phyloP scores from a whole-genome alignment of 371 early-diverging fungal genomes.

The Mucor mucedo region DNA sequence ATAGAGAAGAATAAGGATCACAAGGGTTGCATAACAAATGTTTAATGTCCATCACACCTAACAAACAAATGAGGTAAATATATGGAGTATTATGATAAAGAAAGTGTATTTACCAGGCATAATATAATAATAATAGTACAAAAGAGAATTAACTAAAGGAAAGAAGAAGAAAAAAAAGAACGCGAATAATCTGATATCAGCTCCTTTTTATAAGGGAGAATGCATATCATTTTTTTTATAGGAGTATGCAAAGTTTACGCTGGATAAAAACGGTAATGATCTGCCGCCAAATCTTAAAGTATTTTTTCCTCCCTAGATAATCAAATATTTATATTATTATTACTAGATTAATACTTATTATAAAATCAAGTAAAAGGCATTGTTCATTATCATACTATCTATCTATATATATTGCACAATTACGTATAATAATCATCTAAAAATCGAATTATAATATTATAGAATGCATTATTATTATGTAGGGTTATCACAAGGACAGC shows the following conservation, averaged over 20 bases:
- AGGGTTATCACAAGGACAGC: slow-evolving; percentile 3
- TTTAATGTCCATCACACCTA: slow-evolving; percentile 42
- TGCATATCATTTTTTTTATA: neutral
- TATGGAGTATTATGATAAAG: neutral
- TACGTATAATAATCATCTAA: slow-evolving; percentile 5
- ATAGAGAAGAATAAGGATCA: slow-evolving; percentile 21
- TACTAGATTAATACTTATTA: neutral
- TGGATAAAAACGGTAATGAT: slow-evolving; percentile 12
- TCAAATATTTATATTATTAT: neutral
- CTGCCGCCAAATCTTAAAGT: slow-evolving; percentile 18
- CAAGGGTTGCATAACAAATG: slow-evolving; percentile 35
- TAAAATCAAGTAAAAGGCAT: neutral
- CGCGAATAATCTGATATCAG: slow-evolving; percentile 6
- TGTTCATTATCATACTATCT: neutral
- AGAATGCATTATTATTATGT: slow-evolving; percentile 1
- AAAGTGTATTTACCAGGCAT: neutral
- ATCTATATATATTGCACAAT: neutral
- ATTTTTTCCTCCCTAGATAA: neutral
- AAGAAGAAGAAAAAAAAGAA: slow-evolving; percentile 11
- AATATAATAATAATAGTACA: neutral
- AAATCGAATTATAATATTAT: slow-evolving; percentile 1
- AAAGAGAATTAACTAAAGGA: neutral
- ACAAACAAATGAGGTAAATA: neutral
- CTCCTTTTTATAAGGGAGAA: slow-evolving; percentile 7
- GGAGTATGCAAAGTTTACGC: neutral